Evolutionary conservation across 2,329 filamentous ascomycete species (phyloP), one percentile per base, ranked within the genome.

Genomic region (Colletotrichum echinochloae): DNA sequence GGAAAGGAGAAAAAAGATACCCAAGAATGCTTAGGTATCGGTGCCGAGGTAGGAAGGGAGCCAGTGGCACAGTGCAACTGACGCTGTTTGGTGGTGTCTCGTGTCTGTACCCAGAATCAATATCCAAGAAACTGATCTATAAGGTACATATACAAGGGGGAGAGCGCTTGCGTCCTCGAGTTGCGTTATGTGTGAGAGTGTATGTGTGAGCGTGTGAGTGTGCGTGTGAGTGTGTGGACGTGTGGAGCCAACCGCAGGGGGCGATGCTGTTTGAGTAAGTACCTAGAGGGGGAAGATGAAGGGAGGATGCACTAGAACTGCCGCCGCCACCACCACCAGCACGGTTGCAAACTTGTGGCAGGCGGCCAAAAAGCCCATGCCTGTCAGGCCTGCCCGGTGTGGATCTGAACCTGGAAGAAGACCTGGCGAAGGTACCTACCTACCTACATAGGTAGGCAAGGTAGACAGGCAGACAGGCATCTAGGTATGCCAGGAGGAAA

Each of bases 91-190:
- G 33, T 11, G 23, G 20, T 37, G 52, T 35, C 33, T 30, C 18
- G 57, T 60, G 44, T 35, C 48, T 54, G 65, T 63, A 67, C 65
- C 51, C 44, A 35, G n/a, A 37, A 41, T 9, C 60, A 28, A 12
- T 20, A 46, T 51, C 51, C 41, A 64, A 67, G 61, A 37, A 46
- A n/a, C 35, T 33, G 44, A 67, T 44, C 20, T 64, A 60, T 26
- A 68, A 64, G 65, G 65, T 68, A 64, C 60, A 64, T 52, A 14
- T 68, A 68, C 65, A 68, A 57, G 23, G 26, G 59, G 30, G 20
- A 48, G 33, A 48, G 46, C 46, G 59, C 46, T 61, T 63, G 39
- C 46, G 41, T 54, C 35, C 33, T 39, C 26, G 20, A 39, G 51
- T 33, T 35, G 46, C 37, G 28, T 35, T n/a, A 39, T 30, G 8